Conservation (phyloP, 768 basidiomycete genomes). For the Calocybe gangraenosa region DNA sequence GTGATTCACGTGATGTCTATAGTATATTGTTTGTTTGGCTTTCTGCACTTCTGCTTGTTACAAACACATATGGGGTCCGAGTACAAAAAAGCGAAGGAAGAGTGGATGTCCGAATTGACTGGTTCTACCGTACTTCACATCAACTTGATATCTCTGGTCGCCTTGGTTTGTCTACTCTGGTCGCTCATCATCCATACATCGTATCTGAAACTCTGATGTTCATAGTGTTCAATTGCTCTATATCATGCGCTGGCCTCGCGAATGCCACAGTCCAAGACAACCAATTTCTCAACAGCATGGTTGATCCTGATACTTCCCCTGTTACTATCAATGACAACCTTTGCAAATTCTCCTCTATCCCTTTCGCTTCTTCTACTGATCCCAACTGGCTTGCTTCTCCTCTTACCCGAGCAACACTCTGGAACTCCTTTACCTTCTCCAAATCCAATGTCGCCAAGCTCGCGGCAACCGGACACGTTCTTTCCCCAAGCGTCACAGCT, state of each 20-base stretch:
- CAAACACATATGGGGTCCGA: conserved; percentile 15
- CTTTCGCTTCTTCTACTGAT: conserved; percentile 48
- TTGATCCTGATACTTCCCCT: conserved; percentile 68
- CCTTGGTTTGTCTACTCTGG: conserved; percentile 24
- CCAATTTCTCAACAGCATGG: conserved; percentile 52
- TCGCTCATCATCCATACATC: background rate
- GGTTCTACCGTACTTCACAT: conserved; percentile 70
- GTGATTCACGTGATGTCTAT: too few species aligned
- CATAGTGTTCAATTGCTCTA: conserved; percentile 67
- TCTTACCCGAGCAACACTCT: conserved; percentile 35
- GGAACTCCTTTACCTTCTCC: conserved; percentile 52
- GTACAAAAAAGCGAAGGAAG: conserved; percentile 81
- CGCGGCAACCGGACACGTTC: conserved; percentile 6
- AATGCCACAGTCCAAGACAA: conserved; percentile 29
- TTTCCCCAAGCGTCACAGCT: conserved; percentile 17
- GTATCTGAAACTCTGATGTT: conserved; percentile 1
- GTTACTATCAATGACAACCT: conserved; percentile 77
- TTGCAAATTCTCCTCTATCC: conserved; percentile 50
- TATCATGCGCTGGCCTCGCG: conserved; percentile 59
- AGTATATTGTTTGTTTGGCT: too few species aligned
- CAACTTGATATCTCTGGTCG: conserved; percentile 55
- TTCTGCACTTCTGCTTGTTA: too few species aligned
- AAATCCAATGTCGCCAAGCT: conserved; percentile 11
- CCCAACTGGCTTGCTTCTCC: conserved; percentile 40
- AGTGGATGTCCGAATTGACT: conserved; percentile 69